A percentile compares a stretch with the other conserved stretches of the same genome.
Evolutionary conservation across 148 eudicot species (phyloP).

Genomic region (Nyssa sinensis): DNA sequence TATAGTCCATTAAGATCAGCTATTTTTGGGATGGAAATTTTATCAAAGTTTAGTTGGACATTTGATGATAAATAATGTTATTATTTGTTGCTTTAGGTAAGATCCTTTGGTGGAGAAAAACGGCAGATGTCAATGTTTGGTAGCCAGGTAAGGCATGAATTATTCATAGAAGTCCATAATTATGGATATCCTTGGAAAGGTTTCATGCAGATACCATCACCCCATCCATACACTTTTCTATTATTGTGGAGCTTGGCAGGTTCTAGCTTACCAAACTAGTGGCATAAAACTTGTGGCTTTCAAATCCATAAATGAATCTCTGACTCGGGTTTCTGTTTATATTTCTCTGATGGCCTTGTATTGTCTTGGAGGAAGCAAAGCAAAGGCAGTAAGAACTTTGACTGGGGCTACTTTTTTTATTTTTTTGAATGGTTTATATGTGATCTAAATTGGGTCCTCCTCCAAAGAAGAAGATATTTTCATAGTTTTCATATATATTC

Average conservation of each 20-base stretch:
- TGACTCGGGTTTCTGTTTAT: constrained; percentile 89
- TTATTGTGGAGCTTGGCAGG: constrained; percentile 42
- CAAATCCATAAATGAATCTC: constrained; percentile 85
- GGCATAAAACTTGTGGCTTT: constrained; percentile 80
- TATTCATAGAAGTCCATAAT: background rate
- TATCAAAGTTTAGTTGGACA: background rate
- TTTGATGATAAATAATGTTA: background rate
- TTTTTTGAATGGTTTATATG: background rate
- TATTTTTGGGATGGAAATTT: constrained; percentile 6
- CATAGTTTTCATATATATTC: background rate
- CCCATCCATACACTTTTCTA: constrained; percentile 13
- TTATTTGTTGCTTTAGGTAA: constrained; percentile 56
- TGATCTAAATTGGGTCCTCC: background rate
- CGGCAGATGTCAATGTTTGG: constrained; percentile 90
- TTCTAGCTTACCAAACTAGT: constrained; percentile 72
- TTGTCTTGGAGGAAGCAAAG: constrained; percentile 92
- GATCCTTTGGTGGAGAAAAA: constrained; percentile 96
- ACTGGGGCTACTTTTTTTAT: background rate
- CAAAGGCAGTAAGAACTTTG: constrained; percentile 74
- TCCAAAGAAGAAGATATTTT: background rate
- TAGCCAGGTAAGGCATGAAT: constrained; percentile 54
- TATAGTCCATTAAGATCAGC: background rate
- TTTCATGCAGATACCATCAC: background rate
- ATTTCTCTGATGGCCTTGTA: constrained; percentile 81
- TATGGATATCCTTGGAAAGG: background rate